Evolutionary conservation across 108 stramenopile genomes (phyloP).

Genomic region (Nannochloropsis gaditana): DNA sequence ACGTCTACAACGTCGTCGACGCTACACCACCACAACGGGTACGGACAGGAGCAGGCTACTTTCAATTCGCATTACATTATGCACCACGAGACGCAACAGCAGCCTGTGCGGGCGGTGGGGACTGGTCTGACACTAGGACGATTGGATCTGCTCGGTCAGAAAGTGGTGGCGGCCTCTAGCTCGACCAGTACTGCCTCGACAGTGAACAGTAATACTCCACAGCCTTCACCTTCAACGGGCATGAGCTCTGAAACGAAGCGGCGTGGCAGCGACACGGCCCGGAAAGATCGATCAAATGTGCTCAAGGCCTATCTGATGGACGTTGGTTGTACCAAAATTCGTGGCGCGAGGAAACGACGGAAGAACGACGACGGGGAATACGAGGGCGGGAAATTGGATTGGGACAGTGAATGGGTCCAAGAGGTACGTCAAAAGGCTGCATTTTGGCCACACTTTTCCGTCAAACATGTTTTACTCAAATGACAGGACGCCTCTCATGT

Average conservation of each 20-base stretch:
- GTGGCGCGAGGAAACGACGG: neutral
- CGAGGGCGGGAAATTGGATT: constrained; percentile 6
- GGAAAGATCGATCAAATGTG: neutral
- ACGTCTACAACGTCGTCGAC: neutral
- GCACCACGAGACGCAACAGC: neutral
- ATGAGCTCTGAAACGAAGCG: neutral
- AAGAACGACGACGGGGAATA: constrained; percentile 15
- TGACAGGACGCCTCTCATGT: neutral
- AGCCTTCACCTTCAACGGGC: neutral
- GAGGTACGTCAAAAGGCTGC: neutral
- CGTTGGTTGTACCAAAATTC: constrained; percentile 17
- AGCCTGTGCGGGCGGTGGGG: neutral
- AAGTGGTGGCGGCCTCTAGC: neutral
- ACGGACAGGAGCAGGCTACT: neutral
- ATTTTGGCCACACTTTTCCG: no score
- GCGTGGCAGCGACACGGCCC: neutral
- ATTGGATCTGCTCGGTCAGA: neutral
- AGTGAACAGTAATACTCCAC: neutral
- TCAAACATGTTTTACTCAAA: neutral
- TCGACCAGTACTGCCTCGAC: neutral
- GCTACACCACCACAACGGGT: neutral
- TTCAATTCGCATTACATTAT: neutral
- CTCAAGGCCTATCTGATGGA: constrained; percentile 5
- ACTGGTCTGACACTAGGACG: neutral
- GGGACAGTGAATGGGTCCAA: constrained; percentile 16